Evolutionary conservation across 441 rosid genomes (phyloP).

Genomic region (Gossypium schwendimanii): DNA sequence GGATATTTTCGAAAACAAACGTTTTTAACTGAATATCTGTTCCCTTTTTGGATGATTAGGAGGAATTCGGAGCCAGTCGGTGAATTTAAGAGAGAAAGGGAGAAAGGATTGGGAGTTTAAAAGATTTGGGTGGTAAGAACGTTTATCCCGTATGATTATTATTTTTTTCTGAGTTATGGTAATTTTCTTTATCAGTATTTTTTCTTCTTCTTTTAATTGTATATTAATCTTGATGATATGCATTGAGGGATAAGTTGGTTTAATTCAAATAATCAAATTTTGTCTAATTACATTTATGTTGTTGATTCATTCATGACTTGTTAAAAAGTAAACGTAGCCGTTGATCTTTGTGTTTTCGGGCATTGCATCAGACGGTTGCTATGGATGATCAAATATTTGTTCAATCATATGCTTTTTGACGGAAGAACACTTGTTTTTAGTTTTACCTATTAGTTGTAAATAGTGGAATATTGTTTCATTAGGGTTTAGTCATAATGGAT

Average conservation of each 20-base stretch:
- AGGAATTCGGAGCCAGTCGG: not conserved
- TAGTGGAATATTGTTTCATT: not conserved
- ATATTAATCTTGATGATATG: not conserved
- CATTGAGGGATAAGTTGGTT: not conserved
- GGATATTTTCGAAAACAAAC: not conserved
- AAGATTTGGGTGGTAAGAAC: constrained; percentile 13
- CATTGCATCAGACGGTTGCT: not conserved
- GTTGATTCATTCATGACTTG: not conserved
- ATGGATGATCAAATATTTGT: not conserved
- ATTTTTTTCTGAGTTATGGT: too few species aligned
- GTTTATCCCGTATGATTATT: not conserved
- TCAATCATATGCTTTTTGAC: not conserved
- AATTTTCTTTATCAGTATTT: not conserved
- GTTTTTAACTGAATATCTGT: not conserved
- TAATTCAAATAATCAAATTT: not conserved
- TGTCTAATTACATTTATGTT: not conserved
- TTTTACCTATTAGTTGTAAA: not conserved
- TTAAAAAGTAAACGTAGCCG: not conserved
- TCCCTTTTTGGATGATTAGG: constrained; percentile 1
- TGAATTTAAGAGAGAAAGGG: not conserved
- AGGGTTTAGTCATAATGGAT: not conserved
- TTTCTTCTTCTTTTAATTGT: not conserved
- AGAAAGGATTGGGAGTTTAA: not conserved
- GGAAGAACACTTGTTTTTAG: not conserved
- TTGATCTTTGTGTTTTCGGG: not conserved